Conservation (phyloP, 306 rosid genomes). For the Oemleria cerasiformis region DNA sequence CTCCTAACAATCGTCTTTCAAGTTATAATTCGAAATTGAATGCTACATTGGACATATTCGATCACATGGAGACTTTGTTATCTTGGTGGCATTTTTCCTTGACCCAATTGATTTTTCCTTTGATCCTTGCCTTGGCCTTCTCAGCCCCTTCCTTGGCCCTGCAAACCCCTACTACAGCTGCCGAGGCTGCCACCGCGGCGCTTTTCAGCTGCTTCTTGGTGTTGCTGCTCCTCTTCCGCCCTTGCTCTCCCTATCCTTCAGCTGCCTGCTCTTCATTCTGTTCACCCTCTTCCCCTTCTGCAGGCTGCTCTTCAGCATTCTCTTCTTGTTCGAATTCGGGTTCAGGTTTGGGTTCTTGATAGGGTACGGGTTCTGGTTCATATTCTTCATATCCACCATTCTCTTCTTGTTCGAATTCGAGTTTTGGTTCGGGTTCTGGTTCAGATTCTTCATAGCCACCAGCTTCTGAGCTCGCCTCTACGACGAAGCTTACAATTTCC, state of each 20-base stretch:
- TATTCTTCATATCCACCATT: not conserved
- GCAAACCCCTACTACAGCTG: constrained; percentile 47
- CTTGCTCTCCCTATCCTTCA: constrained; percentile 26
- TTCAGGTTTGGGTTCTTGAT: not conserved
- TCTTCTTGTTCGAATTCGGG: not conserved
- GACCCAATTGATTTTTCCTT: constrained; percentile 66
- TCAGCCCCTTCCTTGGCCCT: constrained; percentile 32
- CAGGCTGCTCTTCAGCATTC: constrained; percentile 48
- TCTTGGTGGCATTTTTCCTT: constrained; percentile 52
- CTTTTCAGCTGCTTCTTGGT: constrained; percentile 44
- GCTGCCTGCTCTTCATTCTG: not conserved
- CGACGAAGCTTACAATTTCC: not conserved
- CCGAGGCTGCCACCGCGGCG: constrained; percentile 29
- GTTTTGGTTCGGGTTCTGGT: not conserved
- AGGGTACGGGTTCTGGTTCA: not conserved
- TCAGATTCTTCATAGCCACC: not conserved
- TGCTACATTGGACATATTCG: not conserved
- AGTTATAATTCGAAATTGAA: no score
- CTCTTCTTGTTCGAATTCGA: no score
- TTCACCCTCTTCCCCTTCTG: not conserved
- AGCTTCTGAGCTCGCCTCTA: not conserved
- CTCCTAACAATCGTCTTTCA: not conserved
- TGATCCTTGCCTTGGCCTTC: constrained; percentile 21
- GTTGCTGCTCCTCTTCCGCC: constrained; percentile 29
- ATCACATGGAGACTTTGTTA: constrained; percentile 54